Evolutionary conservation across 2,329 filamentous ascomycete species (phyloP).

Genomic region (Huntiella bhutanensis): DNA sequence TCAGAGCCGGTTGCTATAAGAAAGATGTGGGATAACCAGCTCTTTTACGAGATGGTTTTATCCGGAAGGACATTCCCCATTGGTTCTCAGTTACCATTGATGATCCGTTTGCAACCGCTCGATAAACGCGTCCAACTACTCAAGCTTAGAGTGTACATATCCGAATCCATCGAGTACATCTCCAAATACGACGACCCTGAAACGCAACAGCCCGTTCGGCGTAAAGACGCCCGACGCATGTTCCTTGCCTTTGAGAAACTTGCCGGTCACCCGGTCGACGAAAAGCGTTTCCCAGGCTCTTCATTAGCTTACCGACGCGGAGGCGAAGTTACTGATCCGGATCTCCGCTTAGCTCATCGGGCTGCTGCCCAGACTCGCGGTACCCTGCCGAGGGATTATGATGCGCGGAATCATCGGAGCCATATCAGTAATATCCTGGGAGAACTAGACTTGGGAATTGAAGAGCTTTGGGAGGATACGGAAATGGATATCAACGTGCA

Average conservation of each 20-base stretch:
- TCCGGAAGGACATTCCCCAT: slow-evolving; percentile 89
- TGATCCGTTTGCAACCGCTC: slow-evolving; percentile 80
- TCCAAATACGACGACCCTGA: slow-evolving; percentile 25
- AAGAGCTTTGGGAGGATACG: slow-evolving; percentile 65
- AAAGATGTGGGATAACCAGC: slow-evolving; percentile 82
- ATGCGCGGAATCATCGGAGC: slow-evolving; percentile 8
- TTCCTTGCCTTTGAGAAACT: slow-evolving; percentile 76
- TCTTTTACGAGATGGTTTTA: slow-evolving; percentile 91
- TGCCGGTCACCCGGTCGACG: slow-evolving; percentile 59
- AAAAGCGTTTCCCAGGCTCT: slow-evolving; percentile 31
- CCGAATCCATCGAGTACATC: slow-evolving; percentile 80
- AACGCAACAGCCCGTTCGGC: slow-evolving; percentile 14
- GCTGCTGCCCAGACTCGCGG: slow-evolving; percentile 30
- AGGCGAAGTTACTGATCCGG: slow-evolving; percentile 44
- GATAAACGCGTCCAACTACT: slow-evolving; percentile 78
- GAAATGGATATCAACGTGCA: slow-evolving; percentile 92
- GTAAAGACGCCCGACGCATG: slow-evolving; percentile 68
- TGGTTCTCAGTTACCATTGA: slow-evolving; percentile 73
- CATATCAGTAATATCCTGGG: slow-evolving; percentile 55
- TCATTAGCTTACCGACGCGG: slow-evolving; percentile 23
- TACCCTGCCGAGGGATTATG: slow-evolving; percentile 19
- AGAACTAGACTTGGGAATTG: slow-evolving; percentile 50
- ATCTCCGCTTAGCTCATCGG: slow-evolving; percentile 28
- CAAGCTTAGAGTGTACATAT: slow-evolving; percentile 77
- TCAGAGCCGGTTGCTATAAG: slow-evolving; percentile 88